phyloP scores from a whole-genome alignment of 2,329 filamentous ascomycete species.

The Cryphonectria carpinicola region DNA sequence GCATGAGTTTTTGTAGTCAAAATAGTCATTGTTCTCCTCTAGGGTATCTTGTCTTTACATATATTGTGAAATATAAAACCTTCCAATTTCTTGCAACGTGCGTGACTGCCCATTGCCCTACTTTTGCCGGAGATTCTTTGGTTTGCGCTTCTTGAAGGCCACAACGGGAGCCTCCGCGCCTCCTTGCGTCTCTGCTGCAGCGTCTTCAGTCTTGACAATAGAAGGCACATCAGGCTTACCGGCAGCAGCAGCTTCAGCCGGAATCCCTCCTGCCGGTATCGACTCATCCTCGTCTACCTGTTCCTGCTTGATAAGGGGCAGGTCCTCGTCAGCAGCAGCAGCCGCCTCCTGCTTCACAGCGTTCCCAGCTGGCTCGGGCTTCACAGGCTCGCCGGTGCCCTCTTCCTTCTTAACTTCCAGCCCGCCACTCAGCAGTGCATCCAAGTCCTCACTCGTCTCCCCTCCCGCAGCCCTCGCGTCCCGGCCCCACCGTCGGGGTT shows the following conservation, averaged over 20 bases:
- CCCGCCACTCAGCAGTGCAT: constrained; percentile 57
- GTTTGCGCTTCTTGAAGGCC: constrained; percentile 81
- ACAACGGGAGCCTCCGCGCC: constrained; percentile 48
- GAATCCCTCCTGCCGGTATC: constrained; percentile 25
- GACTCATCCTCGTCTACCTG: constrained; percentile 35
- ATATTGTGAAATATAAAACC: neutral
- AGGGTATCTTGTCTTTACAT: neutral
- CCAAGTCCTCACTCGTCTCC: constrained; percentile 58
- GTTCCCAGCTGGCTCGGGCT: constrained; percentile 36
- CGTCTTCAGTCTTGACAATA: constrained; percentile 34
- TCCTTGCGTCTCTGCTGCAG: constrained; percentile 22
- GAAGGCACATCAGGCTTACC: constrained; percentile 31
- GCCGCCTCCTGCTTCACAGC: constrained; percentile 46
- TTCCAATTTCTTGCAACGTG: neutral
- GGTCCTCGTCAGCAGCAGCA: constrained; percentile 32
- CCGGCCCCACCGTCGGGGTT: constrained; percentile 57
- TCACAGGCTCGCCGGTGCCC: constrained; percentile 29
- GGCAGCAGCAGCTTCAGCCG: constrained; percentile 18
- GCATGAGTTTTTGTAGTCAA: neutral
- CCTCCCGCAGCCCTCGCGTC: constrained; percentile 53
- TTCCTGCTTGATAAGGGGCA: constrained; percentile 48
- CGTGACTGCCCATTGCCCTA: constrained; percentile 34
- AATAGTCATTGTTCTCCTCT: neutral
- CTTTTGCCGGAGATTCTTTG: constrained; percentile 66
- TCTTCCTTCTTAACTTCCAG: constrained; percentile 37